phyloP scores from a whole-genome alignment of 495 filamentous ascomycete genomes.

The Neurospora tetrasperma region DNA sequence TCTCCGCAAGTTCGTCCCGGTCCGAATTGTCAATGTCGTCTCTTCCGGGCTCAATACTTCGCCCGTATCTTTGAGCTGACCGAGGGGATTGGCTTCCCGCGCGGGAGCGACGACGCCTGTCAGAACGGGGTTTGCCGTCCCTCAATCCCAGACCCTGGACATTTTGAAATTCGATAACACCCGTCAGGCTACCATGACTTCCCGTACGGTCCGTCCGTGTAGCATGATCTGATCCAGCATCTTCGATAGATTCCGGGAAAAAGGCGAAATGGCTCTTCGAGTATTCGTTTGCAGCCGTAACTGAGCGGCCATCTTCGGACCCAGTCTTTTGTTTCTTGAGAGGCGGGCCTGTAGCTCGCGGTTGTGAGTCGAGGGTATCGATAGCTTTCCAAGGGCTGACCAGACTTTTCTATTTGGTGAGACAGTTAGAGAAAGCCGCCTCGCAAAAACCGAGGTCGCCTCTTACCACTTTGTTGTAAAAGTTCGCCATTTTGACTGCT shows the following conservation, averaged over 20 bases:
- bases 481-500: constrained; percentile 8
- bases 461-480: background rate
- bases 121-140: background rate
- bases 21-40: constrained; percentile 8
- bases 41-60: background rate
- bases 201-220: background rate
- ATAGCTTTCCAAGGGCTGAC: background rate
- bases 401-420: background rate
- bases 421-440: background rate
- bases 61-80: background rate
- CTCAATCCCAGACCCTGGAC: constrained; percentile 1
- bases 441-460: background rate
- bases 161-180: constrained; percentile 15
- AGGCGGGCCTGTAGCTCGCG: constrained; percentile 1
- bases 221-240: background rate
- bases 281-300: background rate
- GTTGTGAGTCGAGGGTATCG: constrained; percentile 5
- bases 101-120: constrained; percentile 7
- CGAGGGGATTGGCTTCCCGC: background rate
- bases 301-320: background rate
- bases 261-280: background rate
- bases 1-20: constrained; percentile 7
- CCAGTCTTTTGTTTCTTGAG: constrained; percentile 20
- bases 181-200: constrained; percentile 13
- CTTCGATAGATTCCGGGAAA: constrained; percentile 14